Evolutionary conservation across 1,284 basidiomycete species (phyloP).

Genomic region (Heliocybe sulcata): DNA sequence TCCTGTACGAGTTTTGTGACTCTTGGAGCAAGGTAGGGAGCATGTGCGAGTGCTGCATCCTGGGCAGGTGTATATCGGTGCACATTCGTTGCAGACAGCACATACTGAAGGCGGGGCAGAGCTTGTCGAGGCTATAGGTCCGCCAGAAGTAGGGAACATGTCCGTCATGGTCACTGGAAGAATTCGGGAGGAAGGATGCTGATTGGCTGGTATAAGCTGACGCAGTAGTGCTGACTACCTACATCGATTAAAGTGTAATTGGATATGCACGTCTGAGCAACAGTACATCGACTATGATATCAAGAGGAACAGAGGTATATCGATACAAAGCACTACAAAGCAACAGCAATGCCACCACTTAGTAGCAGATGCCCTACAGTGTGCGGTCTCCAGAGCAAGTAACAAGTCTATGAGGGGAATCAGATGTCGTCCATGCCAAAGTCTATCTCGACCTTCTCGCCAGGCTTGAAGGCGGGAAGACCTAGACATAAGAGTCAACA

Average conservation of each 20-base stretch:
- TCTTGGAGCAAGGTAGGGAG: constrained; percentile 63
- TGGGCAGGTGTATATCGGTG: constrained; percentile 76
- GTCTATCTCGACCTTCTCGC: constrained; percentile 92
- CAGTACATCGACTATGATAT: neutral
- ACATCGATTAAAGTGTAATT: neutral
- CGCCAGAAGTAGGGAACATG: neutral
- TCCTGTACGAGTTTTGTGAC: constrained; percentile 58
- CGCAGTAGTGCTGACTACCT: too few species aligned
- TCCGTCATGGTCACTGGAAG: neutral
- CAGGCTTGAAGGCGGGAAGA: constrained; percentile 96
- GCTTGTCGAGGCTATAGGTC: neutral
- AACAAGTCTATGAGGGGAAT: constrained; percentile 13
- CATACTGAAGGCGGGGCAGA: constrained; percentile 25
- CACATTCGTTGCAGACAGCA: constrained; percentile 35
- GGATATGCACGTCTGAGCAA: neutral
- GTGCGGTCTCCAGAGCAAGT: neutral
- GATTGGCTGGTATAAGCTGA: neutral
- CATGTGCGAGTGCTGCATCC: constrained; percentile 67
- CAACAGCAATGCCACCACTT: neutral
- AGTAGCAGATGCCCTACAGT: neutral
- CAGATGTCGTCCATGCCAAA: constrained; percentile 85
- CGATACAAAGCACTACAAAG: neutral
- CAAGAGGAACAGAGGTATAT: neutral
- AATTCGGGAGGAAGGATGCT: neutral
- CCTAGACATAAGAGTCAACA: constrained; percentile 35